Conservation (phyloP, 352 stramenopile species). For the Phytopythium ostracodes region DNA sequence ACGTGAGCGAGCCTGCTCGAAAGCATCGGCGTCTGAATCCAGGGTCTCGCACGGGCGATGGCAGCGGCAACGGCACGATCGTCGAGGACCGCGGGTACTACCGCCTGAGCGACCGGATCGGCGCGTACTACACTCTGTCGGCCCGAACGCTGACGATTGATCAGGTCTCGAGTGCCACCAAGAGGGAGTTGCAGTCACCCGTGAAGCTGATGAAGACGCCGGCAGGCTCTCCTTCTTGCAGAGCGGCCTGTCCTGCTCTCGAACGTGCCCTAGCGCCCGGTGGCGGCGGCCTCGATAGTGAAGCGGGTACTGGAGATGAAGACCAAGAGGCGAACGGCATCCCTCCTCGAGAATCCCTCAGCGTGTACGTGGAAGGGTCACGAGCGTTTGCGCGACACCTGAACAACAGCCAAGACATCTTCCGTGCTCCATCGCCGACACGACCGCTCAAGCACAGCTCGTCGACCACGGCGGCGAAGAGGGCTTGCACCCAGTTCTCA, state of each 20-base stretch:
- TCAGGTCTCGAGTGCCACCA: constrained; percentile 62
- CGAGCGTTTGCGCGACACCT: constrained; percentile 58
- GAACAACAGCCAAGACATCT: constrained; percentile 57
- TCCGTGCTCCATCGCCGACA: constrained; percentile 46
- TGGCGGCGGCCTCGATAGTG: neutral
- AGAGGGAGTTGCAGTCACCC: constrained; percentile 40
- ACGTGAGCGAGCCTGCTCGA: constrained; percentile 13
- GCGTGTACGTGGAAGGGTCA: constrained; percentile 50
- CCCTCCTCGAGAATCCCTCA: constrained; percentile 20
- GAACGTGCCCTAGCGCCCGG: constrained; percentile 17
- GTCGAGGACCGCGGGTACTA: constrained; percentile 74
- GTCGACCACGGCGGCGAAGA: constrained; percentile 4
- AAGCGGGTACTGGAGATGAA: neutral
- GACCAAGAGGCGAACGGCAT: neutral
- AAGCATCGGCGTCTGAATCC: constrained; percentile 35
- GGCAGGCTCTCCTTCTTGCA: constrained; percentile 32
- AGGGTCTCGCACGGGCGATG: neutral
- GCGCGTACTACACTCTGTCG: constrained; percentile 66
- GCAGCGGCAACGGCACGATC: constrained; percentile 1
- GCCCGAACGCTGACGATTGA: constrained; percentile 63
- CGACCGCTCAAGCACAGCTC: constrained; percentile 27
- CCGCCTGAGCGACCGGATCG: constrained; percentile 79
- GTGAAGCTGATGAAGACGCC: constrained; percentile 35
- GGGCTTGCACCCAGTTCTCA: constrained; percentile 27
- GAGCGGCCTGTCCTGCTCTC: constrained; percentile 49